Base-by-base conservation (phyloP, 2,329 filamentous ascomycete genomes). In the Botrytis deweyae region DNA sequence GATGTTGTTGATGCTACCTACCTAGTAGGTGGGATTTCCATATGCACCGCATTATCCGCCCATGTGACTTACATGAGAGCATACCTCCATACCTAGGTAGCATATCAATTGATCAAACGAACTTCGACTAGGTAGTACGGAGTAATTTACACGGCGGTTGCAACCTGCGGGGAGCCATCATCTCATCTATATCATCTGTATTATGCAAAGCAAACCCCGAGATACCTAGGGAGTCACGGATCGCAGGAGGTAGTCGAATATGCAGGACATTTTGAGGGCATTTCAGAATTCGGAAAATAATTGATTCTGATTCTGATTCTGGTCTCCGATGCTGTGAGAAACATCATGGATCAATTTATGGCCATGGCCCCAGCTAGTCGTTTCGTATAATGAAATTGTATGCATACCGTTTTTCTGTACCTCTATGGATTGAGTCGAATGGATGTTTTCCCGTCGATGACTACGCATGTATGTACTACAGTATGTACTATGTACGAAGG, bases 391-490 rank as follows among this genome's bases (percentile, higher is more conserved):
- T 59, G 25, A 49, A 20, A 66, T 52, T 66, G 25, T 52, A 16
- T 66, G 64, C 64, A 66, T 66, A 52, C 64, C 64, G 44, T 49
- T 36, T 38, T 66, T 66, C 64, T 66, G 64, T 66, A 52, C 64
- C 64, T 66, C 16, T 25, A 29, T 49, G 64, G 22, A 38, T n/a
- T 38, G 64, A 66, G 64, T 36, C 64, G 64, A 6, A 40, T 20
- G 29, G 18, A 66, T 33, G 29, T 36, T 36, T 14, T 25, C 16
- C 16, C n/a, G 22, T 67, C 44, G 46, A 67, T 52, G 65, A 40
- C 65, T 67, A 12, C 38, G 44, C 33, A 9, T 7, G 49, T 16
- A 25, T n/a, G 5, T 7, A 29, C 29, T 29, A 29, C 29, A 29
- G 29, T 29, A 4, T 6, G 49, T 7, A 33, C 33, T 33, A 25